Conservation (phyloP, 805 yeast genomes). For the Alloascoidea africana region DNA sequence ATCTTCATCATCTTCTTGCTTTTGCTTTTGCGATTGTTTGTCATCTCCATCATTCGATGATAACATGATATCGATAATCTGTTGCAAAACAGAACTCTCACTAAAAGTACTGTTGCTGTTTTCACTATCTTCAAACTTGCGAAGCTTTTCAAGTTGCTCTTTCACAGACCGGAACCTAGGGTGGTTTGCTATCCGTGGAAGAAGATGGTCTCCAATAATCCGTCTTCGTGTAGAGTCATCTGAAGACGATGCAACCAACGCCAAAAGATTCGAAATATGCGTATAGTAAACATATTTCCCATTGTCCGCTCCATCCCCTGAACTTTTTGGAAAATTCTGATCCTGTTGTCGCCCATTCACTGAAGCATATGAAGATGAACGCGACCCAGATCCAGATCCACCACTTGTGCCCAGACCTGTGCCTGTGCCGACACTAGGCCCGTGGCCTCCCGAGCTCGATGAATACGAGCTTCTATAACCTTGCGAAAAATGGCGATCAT, state of each 20-base stretch:
- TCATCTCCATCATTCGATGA: background rate
- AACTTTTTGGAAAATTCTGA: too few relatives aligned
- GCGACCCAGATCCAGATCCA: too few relatives aligned
- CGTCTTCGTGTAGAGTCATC: background rate
- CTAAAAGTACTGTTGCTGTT: background rate
- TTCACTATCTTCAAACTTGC: background rate
- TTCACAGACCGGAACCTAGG: background rate
- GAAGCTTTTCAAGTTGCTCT: background rate
- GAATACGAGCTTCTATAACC: too few relatives aligned
- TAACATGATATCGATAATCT: background rate
- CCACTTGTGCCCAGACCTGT: too few relatives aligned
- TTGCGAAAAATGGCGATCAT: too few relatives aligned
- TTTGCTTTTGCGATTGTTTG: background rate
- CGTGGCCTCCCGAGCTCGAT: too few relatives aligned
- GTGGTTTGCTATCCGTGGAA: background rate
- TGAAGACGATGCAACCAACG: constrained; percentile 1
- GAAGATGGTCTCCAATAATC: background rate
- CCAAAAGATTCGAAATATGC: background rate
- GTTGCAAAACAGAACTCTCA: background rate
- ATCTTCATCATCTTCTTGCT: background rate
- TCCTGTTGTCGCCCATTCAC: too few relatives aligned
- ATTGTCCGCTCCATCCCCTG: too few relatives aligned
- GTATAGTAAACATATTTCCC: too few relatives aligned
- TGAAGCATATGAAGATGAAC: too few relatives aligned
- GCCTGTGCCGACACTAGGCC: too few relatives aligned